Conservation (phyloP, 495 filamentous ascomycete species). For the Penicillium lividum region DNA sequence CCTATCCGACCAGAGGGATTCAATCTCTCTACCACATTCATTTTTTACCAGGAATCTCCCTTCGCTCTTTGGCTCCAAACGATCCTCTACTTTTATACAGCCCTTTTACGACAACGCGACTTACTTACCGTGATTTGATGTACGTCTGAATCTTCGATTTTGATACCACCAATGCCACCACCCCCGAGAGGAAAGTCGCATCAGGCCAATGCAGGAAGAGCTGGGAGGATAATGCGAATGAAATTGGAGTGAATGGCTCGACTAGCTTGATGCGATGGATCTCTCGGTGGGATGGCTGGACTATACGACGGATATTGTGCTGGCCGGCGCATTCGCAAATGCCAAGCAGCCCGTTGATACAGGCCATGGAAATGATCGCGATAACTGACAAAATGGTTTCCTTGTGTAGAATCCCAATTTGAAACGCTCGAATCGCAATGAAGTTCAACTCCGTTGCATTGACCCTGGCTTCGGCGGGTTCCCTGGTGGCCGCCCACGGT, state of each 20-base stretch:
- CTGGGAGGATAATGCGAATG: not conserved
- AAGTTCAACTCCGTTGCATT: conserved; percentile 48
- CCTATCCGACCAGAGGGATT: conserved; percentile 49
- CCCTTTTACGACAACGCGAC: conserved; percentile 27
- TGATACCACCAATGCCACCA: not conserved
- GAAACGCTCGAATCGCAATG: conserved; percentile 33
- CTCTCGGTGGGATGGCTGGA: not conserved
- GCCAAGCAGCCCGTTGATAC: not conserved
- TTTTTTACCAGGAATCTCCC: conserved; percentile 36
- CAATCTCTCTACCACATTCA: conserved; percentile 48
- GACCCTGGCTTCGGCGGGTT: conserved; percentile 48
- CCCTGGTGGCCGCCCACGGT: conserved; percentile 47
- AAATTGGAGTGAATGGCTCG: not conserved
- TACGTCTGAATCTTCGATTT: conserved; percentile 25
- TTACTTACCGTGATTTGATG: conserved; percentile 39
- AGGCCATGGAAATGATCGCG: not conserved
- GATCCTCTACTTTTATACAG: conserved; percentile 26
- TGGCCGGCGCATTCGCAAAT: not conserved
- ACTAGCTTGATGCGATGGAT: not conserved
- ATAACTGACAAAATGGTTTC: not conserved
- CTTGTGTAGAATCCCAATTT: conserved; percentile 11
- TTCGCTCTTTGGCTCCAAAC: conserved; percentile 26
- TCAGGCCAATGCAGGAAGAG: not conserved
- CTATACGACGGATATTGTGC: not conserved
- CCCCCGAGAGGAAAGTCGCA: not conserved